phyloP scores from a whole-genome alignment of 2,329 filamentous ascomycete species.

The Lasiodiplodia sp. region DNA sequence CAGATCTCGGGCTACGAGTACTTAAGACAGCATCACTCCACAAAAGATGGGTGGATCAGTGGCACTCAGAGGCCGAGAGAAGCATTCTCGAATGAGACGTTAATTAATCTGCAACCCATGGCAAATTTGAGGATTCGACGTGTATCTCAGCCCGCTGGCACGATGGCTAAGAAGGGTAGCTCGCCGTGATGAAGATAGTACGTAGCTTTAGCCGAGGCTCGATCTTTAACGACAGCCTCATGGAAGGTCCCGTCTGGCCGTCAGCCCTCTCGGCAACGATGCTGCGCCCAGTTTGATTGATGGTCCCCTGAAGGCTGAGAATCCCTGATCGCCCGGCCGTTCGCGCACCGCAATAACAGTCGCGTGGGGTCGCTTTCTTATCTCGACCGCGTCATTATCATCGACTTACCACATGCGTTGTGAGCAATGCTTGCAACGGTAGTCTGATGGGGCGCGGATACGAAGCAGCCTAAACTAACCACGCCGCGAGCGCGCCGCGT shows the following conservation, averaged over 20 bases:
- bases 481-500: not conserved
- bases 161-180: conserved; percentile 20
- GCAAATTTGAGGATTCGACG: conserved; percentile 21
- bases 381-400: conserved; percentile 13
- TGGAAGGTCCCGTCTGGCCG: conserved; percentile 13
- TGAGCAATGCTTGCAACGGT: conserved; percentile 10
- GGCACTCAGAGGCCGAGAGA: conserved; percentile 10
- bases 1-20: conserved; percentile 8
- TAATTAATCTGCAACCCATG: conserved; percentile 17
- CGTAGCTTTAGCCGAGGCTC: conserved; percentile 8
- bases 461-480: not conserved
- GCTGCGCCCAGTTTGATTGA: not conserved
- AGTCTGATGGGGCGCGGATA: conserved; percentile 1
- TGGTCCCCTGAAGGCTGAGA: not conserved
- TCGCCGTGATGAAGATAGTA: conserved; percentile 8
- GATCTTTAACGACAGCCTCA: not conserved
- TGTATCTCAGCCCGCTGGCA: conserved; percentile 18
- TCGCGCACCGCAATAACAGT: conserved; percentile 12
- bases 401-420: conserved; percentile 7
- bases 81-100: conserved; percentile 23
- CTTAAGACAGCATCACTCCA: conserved; percentile 3
- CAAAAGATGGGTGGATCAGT: conserved; percentile 3
- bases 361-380: conserved; percentile 24
- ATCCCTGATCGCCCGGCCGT: conserved; percentile 24
- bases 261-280: conserved; percentile 8